These are phyloP conservation scores for Heimioporus punctisporus DNA, from an alignment of 1,284 basidiomycete species.

Conservation along the genomic window DNA sequence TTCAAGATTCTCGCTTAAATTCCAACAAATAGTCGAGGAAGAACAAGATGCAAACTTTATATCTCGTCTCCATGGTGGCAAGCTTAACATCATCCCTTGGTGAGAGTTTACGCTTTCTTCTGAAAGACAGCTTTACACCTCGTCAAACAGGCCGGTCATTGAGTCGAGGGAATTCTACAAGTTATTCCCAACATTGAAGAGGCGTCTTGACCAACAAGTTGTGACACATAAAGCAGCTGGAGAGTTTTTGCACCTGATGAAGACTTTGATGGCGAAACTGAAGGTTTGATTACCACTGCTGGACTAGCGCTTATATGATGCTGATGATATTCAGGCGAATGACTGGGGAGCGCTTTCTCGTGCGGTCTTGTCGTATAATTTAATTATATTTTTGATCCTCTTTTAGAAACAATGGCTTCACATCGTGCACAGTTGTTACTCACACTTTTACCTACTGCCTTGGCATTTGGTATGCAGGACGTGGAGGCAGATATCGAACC, in stretches of 20 bases:
- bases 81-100: conserved; percentile 57
- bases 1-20: conserved; percentile 52
- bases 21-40: conserved; percentile 54
- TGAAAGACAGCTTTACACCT: background rate
- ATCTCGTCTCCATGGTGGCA: conserved; percentile 52
- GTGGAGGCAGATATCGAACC: conserved; percentile 44
- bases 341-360: conserved; percentile 67
- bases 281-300: conserved; percentile 42
- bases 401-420: conserved; percentile 53
- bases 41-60: conserved; percentile 67
- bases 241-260: conserved; percentile 57
- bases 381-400: background rate
- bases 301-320: background rate
- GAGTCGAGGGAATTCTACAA: conserved; percentile 60
- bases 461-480: conserved; percentile 48
- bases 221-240: conserved; percentile 52
- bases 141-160: conserved; percentile 52
- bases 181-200: conserved; percentile 48
- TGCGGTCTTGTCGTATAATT: conserved; percentile 27
- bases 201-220: conserved; percentile 46
- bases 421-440: conserved; percentile 51
- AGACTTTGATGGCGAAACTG: conserved; percentile 66
- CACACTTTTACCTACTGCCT: conserved; percentile 43
- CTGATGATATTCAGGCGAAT: conserved; percentile 43
- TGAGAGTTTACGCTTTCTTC: background rate